These are phyloP conservation scores for Anisodus tanguticus DNA, from an alignment of 257 asterid genomes.

Conservation along the genomic window DNA sequence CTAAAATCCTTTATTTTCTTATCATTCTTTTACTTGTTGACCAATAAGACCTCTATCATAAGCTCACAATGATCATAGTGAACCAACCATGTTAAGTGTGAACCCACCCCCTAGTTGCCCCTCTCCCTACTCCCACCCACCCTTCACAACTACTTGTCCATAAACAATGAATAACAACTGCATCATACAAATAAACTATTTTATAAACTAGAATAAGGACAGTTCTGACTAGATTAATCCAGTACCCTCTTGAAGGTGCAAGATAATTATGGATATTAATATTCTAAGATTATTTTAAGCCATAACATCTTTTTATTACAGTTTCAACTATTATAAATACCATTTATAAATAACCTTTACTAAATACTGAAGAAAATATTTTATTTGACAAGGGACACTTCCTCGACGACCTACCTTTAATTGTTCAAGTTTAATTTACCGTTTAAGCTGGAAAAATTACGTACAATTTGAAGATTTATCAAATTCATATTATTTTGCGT, in stretches of 20 bases:
- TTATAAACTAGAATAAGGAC: not conserved
- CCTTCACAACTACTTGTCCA: not conserved
- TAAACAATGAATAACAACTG: not conserved
- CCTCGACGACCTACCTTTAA: not conserved
- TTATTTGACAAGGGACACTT: not conserved
- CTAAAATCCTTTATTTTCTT: not conserved
- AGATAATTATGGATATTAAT: not conserved
- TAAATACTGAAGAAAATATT: too few relatives aligned
- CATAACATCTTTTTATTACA: not conserved
- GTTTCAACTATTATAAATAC: not conserved
- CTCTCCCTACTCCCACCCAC: not conserved
- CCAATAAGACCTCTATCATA: too few relatives aligned
- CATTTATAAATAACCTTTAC: not conserved
- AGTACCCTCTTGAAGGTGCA: not conserved
- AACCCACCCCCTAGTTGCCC: too few relatives aligned
- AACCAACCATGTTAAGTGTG: too few relatives aligned
- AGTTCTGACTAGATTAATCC: not conserved
- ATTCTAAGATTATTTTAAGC: slow-evolving; percentile 5
- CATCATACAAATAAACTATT: not conserved
- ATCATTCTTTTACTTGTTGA: not conserved
- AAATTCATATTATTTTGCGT: not conserved
- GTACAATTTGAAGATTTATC: not conserved
- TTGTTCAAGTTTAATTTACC: too few relatives aligned
- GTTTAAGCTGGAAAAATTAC: not conserved
- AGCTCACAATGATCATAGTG: too few relatives aligned